Conservation (phyloP, 179 eudicot species). For the Spinacia oleracea region DNA sequence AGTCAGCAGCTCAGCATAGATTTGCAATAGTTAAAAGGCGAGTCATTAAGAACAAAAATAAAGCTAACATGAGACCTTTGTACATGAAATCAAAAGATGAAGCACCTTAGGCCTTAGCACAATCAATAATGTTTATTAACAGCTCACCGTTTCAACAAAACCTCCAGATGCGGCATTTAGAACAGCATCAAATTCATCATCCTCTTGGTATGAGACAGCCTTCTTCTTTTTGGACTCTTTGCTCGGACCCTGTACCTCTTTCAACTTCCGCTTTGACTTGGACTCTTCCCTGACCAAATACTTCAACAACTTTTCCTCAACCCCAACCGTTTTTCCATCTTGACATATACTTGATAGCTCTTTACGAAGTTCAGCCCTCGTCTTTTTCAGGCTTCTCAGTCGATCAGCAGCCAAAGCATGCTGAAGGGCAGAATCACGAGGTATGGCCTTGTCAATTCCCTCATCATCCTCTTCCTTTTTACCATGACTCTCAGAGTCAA, state of each 20-base stretch:
- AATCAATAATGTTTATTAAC: conserved; percentile 1
- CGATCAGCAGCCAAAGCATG: conserved; percentile 91
- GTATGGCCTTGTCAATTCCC: conserved; percentile 35
- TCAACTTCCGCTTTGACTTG: conserved; percentile 48
- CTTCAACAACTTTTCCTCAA: conserved; percentile 50
- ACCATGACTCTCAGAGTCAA: conserved; percentile 26
- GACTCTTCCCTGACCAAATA: conserved; percentile 70
- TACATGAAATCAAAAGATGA: not conserved
- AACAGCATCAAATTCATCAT: conserved; percentile 82
- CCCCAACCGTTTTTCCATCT: conserved; percentile 36
- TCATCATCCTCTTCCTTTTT: conserved; percentile 40
- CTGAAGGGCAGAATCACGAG: conserved; percentile 61
- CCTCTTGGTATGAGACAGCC: conserved; percentile 62
- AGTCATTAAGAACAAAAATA: not conserved
- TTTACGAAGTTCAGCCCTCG: conserved; percentile 68
- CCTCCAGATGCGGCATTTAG: conserved; percentile 92
- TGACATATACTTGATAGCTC: conserved; percentile 49
- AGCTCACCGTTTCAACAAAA: conserved; percentile 90
- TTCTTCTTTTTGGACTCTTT: conserved; percentile 60
- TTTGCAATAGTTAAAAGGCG: not conserved
- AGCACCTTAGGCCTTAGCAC: no score
- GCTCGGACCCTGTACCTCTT: conserved; percentile 47
- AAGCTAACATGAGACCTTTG: not conserved
- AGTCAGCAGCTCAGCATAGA: conserved; percentile 10
- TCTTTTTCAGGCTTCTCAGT: conserved; percentile 67